Conservation (phyloP, 2,329 filamentous ascomycete species). For the Pseudocercospora fuligena region DNA sequence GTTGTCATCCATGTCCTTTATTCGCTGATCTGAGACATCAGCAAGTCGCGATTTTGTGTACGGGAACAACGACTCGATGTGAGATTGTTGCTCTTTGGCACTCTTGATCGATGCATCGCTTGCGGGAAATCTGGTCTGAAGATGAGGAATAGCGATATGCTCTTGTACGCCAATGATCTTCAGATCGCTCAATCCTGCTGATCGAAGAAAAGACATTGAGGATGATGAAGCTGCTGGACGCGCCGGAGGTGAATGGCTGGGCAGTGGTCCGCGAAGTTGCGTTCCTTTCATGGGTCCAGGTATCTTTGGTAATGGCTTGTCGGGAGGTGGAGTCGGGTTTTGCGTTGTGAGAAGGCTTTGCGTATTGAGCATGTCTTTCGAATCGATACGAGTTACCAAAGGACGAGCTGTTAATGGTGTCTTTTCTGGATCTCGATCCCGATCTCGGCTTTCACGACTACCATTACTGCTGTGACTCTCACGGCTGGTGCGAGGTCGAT, state of each 20-base stretch:
- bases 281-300: background rate
- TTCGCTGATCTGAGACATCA: conserved; percentile 4
- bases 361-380: conserved; percentile 7
- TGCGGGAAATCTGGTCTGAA: background rate
- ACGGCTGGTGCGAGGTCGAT: background rate
- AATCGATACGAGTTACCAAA: background rate
- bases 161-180: conserved; percentile 8
- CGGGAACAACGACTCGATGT: background rate
- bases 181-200: background rate
- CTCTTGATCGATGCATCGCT: background rate
- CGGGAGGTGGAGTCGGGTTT: background rate
- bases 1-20: conserved; percentile 11
- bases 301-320: background rate
- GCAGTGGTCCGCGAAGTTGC: background rate
- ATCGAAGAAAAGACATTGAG: background rate
- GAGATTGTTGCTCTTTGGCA: background rate
- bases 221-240: background rate
- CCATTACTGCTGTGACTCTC: conserved; percentile 1
- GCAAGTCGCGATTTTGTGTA: background rate
- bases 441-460: background rate
- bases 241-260: background rate
- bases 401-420: background rate
- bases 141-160: conserved; percentile 4
- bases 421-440: background rate
- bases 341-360: background rate